Percentiles rank a stretch among this genome's conserved stretches.
Evolutionary conservation across 2,329 filamentous ascomycete species (phyloP).

Genomic region (Trichoderma atroviride): DNA sequence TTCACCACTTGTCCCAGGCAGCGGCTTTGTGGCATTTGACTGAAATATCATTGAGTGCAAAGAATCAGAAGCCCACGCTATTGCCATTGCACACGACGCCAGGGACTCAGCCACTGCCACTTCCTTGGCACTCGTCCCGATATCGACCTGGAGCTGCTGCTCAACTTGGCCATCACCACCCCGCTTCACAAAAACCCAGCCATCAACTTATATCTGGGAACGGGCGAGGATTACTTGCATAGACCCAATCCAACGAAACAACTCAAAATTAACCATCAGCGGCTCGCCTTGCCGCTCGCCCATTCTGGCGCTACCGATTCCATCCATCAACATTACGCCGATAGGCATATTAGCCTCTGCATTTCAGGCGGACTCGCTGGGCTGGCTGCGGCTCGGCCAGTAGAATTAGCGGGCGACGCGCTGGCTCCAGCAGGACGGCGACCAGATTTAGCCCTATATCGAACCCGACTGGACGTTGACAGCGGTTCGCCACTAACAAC

Average conservation of each 20-base stretch:
- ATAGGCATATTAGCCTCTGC: neutral
- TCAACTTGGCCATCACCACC: neutral
- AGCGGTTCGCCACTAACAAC: conserved; percentile 21
- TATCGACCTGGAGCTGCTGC: neutral
- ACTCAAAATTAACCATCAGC: neutral
- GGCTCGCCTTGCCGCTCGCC: conserved; percentile 11
- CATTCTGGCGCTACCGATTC: conserved; percentile 20
- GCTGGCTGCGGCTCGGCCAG: conserved; percentile 34
- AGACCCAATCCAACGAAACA: conserved; percentile 1
- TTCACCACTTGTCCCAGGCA: neutral
- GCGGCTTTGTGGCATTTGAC: neutral
- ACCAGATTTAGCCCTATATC: neutral
- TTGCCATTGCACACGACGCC: neutral
- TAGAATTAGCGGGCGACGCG: conserved; percentile 41
- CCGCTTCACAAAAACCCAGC: neutral
- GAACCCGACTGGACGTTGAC: neutral
- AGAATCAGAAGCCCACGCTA: neutral
- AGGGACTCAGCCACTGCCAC: neutral
- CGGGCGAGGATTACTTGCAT: conserved; percentile 14
- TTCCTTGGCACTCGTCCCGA: neutral
- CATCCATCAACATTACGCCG: neutral
- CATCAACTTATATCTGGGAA: conserved; percentile 4
- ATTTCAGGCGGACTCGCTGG: conserved; percentile 36
- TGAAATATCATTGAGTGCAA: neutral
- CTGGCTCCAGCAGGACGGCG: conserved; percentile 38